phyloP scores from a whole-genome alignment of 1,284 basidiomycete genomes.

The Ceratobasidium sp. region DNA sequence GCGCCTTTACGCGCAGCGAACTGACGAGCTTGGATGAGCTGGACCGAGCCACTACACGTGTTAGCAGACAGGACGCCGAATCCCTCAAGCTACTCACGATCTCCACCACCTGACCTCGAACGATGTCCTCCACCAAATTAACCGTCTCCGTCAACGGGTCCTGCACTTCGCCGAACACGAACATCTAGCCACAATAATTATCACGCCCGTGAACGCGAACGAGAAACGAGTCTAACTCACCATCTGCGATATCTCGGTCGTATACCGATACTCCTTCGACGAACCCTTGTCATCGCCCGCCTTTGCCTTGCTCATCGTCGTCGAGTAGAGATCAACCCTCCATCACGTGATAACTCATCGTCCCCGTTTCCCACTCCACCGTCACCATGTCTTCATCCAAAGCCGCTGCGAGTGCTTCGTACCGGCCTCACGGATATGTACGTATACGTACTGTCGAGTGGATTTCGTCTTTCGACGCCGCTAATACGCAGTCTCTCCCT shows the following conservation, averaged over 20 bases:
- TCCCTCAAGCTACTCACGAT: slow-evolving; percentile 70
- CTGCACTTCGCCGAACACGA: slow-evolving; percentile 95
- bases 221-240: slow-evolving; percentile 56
- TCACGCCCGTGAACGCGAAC: not conserved
- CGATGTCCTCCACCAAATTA: slow-evolving; percentile 94
- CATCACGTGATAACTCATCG: slow-evolving; percentile 36
- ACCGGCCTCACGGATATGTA: slow-evolving; percentile 50
- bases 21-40: slow-evolving; percentile 93
- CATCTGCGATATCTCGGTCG: slow-evolving; percentile 88
- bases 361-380: not conserved
- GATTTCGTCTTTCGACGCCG: not conserved
- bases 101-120: slow-evolving; percentile 93
- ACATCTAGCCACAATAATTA: slow-evolving; percentile 73
- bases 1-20: slow-evolving; percentile 86
- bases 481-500: slow-evolving; percentile 14
- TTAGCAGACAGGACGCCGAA: not conserved
- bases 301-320: slow-evolving; percentile 50
- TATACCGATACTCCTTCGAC: slow-evolving; percentile 74
- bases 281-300: slow-evolving; percentile 39
- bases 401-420: slow-evolving; percentile 45
- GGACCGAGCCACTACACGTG: slow-evolving; percentile 10
- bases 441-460: not conserved
- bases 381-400: slow-evolving; percentile 41
- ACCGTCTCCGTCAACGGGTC: slow-evolving; percentile 91
- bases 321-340: slow-evolving; percentile 24